Evolutionary conservation across 805 yeast species (phyloP).

Genomic region (Kurtzmaniella cleridarum): DNA sequence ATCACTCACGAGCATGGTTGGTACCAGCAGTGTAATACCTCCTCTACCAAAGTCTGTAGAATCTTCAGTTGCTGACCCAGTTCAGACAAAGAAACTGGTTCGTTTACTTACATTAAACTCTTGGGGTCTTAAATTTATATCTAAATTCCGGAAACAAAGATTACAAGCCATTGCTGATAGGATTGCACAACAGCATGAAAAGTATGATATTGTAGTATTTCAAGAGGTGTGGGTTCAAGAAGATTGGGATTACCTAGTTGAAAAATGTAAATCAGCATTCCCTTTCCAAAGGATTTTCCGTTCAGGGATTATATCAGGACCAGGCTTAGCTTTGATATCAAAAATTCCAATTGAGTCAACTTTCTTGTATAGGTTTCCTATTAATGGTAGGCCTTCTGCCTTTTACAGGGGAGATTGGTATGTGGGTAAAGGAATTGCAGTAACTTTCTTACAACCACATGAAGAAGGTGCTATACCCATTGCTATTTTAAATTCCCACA

Average conservation of each 20-base stretch:
- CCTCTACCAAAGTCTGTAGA: no score
- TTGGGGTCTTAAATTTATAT: conserved; percentile 87
- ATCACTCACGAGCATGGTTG: no score
- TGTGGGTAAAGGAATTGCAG: conserved; percentile 86
- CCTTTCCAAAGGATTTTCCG: conserved; percentile 68
- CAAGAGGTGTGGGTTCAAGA: conserved; percentile 90
- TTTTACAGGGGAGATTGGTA: conserved; percentile 95
- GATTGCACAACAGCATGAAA: conserved; percentile 38
- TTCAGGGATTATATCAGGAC: conserved; percentile 86
- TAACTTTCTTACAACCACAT: conserved; percentile 56
- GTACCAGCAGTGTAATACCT: no score
- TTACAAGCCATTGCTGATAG: conserved; percentile 68
- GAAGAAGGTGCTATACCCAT: conserved; percentile 45
- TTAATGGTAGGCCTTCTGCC: conserved; percentile 93
- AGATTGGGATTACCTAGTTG: conserved; percentile 69
- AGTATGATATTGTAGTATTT: conserved; percentile 82
- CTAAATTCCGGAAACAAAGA: conserved; percentile 63
- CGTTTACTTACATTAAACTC: conserved; percentile 70
- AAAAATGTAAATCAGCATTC: conserved; percentile 38
- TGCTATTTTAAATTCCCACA: conserved; percentile 84
- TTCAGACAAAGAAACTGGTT: no score
- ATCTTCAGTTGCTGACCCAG: no score
- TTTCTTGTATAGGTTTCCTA: conserved; percentile 77
- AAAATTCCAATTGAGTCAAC: conserved; percentile 78
- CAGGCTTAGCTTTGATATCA: conserved; percentile 84